Evolutionary conservation across 2,329 filamentous ascomycete genomes (phyloP).

Genomic region (Nothophaeocryptopus gaeumannii): DNA sequence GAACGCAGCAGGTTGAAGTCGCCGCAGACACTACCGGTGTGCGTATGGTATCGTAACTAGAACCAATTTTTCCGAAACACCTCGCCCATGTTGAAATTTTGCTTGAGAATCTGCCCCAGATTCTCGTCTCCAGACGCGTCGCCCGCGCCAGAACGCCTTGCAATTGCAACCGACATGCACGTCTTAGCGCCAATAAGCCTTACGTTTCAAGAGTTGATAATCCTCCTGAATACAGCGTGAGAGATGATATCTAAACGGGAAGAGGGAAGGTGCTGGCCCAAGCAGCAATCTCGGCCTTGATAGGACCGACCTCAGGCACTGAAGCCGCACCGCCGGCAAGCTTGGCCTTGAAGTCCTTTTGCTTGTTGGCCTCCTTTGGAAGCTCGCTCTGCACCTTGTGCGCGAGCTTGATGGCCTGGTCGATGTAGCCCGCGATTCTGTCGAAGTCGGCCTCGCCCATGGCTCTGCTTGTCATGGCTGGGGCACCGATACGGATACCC

Average conservation of each 20-base stretch:
- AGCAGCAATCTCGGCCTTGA: conserved; percentile 82
- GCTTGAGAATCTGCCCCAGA: not conserved
- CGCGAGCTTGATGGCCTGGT: conserved; percentile 82
- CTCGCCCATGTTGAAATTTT: conserved; percentile 15
- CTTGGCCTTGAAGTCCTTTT: conserved; percentile 98
- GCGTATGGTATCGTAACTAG: not conserved
- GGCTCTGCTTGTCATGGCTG: conserved; percentile 94
- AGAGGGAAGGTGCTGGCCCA: conserved; percentile 93
- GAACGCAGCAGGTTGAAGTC: conserved; percentile 19
- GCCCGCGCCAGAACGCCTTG: conserved; percentile 11
- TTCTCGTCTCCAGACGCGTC: too few relatives aligned
- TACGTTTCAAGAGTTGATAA: not conserved
- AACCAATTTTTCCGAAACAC: conserved; percentile 6
- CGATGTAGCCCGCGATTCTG: conserved; percentile 85
- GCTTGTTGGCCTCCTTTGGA: conserved; percentile 97
- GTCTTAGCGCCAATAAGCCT: conserved; percentile 1
- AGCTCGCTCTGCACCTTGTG: conserved; percentile 80
- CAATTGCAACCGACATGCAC: conserved; percentile 3
- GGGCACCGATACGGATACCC: conserved; percentile 93
- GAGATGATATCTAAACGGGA: conserved; percentile 67
- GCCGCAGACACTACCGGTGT: conserved; percentile 17
- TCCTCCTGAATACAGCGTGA: not conserved
- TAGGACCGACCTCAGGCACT: conserved; percentile 67
- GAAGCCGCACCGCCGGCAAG: conserved; percentile 69
- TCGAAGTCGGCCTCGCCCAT: conserved; percentile 92